A percentile compares a stretch with the other conserved stretches of the same genome.
phyloP scores from a whole-genome alignment of 75 land plant genomes.

The Sequoiadendron giganteum region DNA sequence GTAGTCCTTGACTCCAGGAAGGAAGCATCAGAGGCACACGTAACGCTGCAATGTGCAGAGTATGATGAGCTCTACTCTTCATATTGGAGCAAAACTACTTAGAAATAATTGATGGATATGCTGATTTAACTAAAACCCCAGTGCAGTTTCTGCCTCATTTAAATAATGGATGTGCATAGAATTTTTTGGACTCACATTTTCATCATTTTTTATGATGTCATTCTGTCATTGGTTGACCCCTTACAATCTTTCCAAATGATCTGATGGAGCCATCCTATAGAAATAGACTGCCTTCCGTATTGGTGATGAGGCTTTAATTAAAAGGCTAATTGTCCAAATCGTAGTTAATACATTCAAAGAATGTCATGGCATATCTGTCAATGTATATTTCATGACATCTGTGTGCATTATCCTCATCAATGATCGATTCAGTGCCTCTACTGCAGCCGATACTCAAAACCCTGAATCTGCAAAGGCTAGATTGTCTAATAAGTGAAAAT shows the following conservation, averaged over 20 bases:
- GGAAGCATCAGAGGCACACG: not conserved
- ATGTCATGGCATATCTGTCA: not conserved
- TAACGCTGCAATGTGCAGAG: not conserved
- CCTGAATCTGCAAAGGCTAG: not conserved
- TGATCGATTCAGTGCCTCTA: not conserved
- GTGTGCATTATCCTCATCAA: not conserved
- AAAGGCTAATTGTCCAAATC: not conserved
- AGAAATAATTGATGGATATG: not conserved
- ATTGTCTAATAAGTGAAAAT: not conserved
- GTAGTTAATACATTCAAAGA: not conserved
- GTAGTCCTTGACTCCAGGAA: not conserved
- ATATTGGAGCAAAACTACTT: not conserved
- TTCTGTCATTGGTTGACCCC: not conserved
- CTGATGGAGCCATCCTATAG: not conserved
- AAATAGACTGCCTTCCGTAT: not conserved
- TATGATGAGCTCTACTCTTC: not conserved
- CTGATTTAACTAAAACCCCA: not conserved
- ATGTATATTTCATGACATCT: not conserved
- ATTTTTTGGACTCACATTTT: not conserved
- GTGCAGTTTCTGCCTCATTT: not conserved
- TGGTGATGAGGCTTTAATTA: not conserved
- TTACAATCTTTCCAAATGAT: not conserved
- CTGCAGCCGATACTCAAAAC: not conserved
- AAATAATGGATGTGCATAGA: not conserved
- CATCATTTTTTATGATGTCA: not conserved